These are phyloP conservation scores for Mariannaea sp. DNA, from an alignment of 2,329 filamentous ascomycete species.

Conservation along the genomic window DNA sequence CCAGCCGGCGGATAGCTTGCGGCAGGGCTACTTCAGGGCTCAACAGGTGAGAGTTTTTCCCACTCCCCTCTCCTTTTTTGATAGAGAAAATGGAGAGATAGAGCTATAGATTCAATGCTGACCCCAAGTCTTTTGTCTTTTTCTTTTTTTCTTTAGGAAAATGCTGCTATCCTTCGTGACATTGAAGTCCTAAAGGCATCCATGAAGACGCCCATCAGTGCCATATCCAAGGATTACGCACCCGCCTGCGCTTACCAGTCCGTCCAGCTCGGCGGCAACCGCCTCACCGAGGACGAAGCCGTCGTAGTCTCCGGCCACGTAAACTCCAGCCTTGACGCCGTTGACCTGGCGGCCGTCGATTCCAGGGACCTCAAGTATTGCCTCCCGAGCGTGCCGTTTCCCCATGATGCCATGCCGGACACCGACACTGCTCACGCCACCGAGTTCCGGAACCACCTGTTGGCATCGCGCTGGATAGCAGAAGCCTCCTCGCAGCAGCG, in stretches of 20 bases:
- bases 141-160: too few relatives aligned
- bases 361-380: neutral
- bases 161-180: neutral
- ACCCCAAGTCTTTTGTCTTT: too few relatives aligned
- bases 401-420: neutral
- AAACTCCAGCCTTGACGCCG: neutral
- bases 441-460: neutral
- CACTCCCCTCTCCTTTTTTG: too few relatives aligned
- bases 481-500: neutral
- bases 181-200: conserved; percentile 2
- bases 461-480: neutral
- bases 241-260: conserved; percentile 12
- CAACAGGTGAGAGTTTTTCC: conserved; percentile 2
- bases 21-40: neutral
- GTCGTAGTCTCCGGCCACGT: neutral
- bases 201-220: neutral
- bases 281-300: neutral
- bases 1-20: neutral
- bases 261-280: conserved; percentile 12
- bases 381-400: neutral
- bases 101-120: too few relatives aligned
- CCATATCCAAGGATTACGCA: neutral
- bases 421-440: neutral
- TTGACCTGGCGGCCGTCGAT: neutral
- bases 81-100: neutral